Evolutionary conservation across 805 yeast species (phyloP).

Genomic region (Candida ipomoeae): DNA sequence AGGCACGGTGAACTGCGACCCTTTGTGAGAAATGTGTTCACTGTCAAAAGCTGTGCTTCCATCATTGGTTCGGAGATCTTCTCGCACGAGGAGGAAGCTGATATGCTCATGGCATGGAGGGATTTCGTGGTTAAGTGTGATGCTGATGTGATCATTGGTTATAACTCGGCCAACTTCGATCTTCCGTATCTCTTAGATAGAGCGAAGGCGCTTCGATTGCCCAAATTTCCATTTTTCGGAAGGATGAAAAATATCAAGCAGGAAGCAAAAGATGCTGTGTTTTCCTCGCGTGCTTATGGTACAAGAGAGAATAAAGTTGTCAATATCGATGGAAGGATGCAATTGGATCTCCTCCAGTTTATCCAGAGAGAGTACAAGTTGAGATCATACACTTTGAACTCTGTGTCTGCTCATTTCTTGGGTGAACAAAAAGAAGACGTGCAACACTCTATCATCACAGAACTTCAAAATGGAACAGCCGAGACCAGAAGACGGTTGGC

Average conservation of each 20-base stretch:
- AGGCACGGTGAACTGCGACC: slow-evolving; percentile 81
- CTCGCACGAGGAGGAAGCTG: slow-evolving; percentile 69
- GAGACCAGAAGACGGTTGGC: slow-evolving; percentile 95
- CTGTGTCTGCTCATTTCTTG: slow-evolving; percentile 90
- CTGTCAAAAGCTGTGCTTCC: slow-evolving; percentile 85
- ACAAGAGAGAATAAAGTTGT: slow-evolving; percentile 88
- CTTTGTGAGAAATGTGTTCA: slow-evolving; percentile 90
- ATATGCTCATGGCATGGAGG: slow-evolving; percentile 82
- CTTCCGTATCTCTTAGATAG: slow-evolving; percentile 88
- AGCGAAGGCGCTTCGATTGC: slow-evolving; percentile 66
- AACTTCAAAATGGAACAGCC: slow-evolving; percentile 83
- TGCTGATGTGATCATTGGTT: slow-evolving; percentile 96
- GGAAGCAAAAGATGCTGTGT: slow-evolving; percentile 74
- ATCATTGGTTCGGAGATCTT: slow-evolving; percentile 91
- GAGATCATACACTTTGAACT: slow-evolving; percentile 89
- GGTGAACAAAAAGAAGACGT: slow-evolving; percentile 98
- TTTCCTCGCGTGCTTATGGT: slow-evolving; percentile 94
- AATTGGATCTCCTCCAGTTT: slow-evolving; percentile 86
- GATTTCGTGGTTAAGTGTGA: slow-evolving; percentile 81
- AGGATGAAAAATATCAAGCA: slow-evolving; percentile 65
- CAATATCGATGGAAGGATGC: slow-evolving; percentile 94
- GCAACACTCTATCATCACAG: slow-evolving; percentile 94
- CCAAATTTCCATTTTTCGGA: slow-evolving; percentile 81
- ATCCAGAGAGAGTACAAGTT: slow-evolving; percentile 92
- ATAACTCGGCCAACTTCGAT: slow-evolving; percentile 92